Evolutionary conservation across 768 basidiomycete species (phyloP).

Genomic region (Coprinopsis sp.): DNA sequence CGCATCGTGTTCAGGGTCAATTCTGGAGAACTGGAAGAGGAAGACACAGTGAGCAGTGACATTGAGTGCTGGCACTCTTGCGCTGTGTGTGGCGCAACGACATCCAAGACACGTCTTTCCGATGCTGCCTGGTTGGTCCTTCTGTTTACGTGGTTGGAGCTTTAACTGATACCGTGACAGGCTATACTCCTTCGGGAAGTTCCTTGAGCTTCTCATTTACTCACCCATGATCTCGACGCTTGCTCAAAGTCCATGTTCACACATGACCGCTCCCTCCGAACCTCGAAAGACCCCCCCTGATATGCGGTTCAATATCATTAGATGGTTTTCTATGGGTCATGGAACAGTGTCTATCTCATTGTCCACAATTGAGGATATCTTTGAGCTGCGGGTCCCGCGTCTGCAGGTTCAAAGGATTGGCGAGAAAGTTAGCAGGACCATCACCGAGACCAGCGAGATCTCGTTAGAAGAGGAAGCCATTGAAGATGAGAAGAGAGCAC

Average conservation of each 20-base stretch:
- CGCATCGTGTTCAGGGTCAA: slow-evolving; percentile 24
- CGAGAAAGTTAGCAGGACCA: slow-evolving; percentile 15
- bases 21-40: slow-evolving; percentile 8
- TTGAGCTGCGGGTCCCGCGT: slow-evolving; percentile 56
- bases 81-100: slow-evolving; percentile 37
- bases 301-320: slow-evolving; percentile 38
- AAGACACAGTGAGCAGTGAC: slow-evolving; percentile 13
- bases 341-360: slow-evolving; percentile 41
- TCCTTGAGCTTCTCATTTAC: slow-evolving; percentile 49
- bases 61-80: slow-evolving; percentile 50
- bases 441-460: slow-evolving; percentile 1
- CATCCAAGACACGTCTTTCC: slow-evolving; percentile 32
- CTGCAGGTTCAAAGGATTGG: slow-evolving; percentile 45
- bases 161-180: slow-evolving; percentile 23
- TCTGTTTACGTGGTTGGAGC: not conserved
- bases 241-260: slow-evolving; percentile 42
- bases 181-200: slow-evolving; percentile 54
- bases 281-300: slow-evolving; percentile 21
- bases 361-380: slow-evolving; percentile 48
- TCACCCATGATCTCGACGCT: slow-evolving; percentile 32
- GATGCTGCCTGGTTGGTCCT: slow-evolving; percentile 50
- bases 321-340: slow-evolving; percentile 28
- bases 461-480: slow-evolving; percentile 13
- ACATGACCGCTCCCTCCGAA: slow-evolving; percentile 32
- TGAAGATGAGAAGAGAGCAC: slow-evolving; percentile 40